Evolutionary conservation across 2,329 filamentous ascomycete species (phyloP), one percentile per base, ranked within the genome.

Genomic region (Epichloe sylvatica): DNA sequence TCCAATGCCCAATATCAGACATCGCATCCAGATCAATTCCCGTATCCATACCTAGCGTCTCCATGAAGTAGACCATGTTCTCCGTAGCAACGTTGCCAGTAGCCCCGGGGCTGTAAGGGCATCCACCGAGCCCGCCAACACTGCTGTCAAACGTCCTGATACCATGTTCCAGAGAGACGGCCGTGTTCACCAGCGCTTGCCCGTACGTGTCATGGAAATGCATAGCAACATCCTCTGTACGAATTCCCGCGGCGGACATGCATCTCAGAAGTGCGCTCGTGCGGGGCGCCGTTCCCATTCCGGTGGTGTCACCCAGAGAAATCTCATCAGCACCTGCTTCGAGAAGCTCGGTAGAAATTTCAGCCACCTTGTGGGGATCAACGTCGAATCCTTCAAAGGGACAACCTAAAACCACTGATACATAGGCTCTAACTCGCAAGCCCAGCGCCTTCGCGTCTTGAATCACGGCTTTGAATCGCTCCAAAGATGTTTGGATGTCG

Each of bases 171-270:
- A 92, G 75, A 37, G 83, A 81, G 0, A 90, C 81, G 11, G 86
- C 80, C 5, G 82, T 83, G 61, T 94, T 94, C 7, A 88, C 83
- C n/a, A 91, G 70, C 1, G 86, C 87, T 69, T 89, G 84, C 1
- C 86, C 87, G 61, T 89, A 91, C 1, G 88, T 94, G 61, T 94
- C 86, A 64, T 94, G 88, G 60, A 94, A 91, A 65, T 94, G 88
- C 69, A 90, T 80, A 0, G 86, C 86, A 11, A 94, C 67, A 58
- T 86, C 82, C 57, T 81, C 78, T 49, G 75, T 76, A 19, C 82
- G 74, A 17, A 94, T 75, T 0, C 82, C 83, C 2, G 83, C 84
- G 1, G 79, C 75, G 8, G 72, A 66, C 65, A 88, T 69, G 50
- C 81, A 81, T 54, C 74, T 74, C 51, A 89, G 70, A 44, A 89